Percentiles rank a stretch among this genome's conserved stretches.
Conservation (phyloP, 495 filamentous ascomycete species). For the Cetradonia linearis region DNA sequence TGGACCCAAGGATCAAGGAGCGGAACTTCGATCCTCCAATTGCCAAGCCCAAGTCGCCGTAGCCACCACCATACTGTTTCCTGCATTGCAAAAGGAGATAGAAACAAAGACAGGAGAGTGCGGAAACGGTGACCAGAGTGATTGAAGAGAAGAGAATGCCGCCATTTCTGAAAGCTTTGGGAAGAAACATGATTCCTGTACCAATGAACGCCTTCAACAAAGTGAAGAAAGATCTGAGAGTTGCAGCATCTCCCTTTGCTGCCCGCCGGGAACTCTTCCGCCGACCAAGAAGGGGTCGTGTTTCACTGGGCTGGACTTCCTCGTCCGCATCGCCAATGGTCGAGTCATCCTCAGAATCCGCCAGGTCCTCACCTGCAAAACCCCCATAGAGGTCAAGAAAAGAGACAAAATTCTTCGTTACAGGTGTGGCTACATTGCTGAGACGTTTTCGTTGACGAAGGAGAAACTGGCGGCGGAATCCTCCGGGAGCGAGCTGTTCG, state of each 20-base stretch:
- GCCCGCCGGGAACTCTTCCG: constrained; percentile 36
- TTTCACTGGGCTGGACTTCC: constrained; percentile 31
- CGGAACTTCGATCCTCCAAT: constrained; percentile 44
- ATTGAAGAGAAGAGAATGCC: constrained; percentile 56
- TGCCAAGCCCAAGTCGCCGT: constrained; percentile 50
- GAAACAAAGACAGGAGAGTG: constrained; percentile 50
- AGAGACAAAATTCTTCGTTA: constrained; percentile 56
- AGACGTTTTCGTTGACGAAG: constrained; percentile 39
- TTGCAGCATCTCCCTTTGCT: constrained; percentile 45
- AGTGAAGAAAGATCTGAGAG: constrained; percentile 56
- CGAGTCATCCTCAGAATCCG: constrained; percentile 52
- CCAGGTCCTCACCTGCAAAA: constrained; percentile 63
- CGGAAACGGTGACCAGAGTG: constrained; percentile 45
- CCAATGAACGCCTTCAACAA: constrained; percentile 56
- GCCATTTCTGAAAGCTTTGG: constrained; percentile 57
- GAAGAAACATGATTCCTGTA: constrained; percentile 59
- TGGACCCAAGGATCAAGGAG: constrained; percentile 45
- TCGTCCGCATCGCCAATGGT: constrained; percentile 34
- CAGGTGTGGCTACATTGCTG: constrained; percentile 36
- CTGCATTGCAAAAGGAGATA: constrained; percentile 51
- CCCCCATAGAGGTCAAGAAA: constrained; percentile 61
- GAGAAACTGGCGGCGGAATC: constrained; percentile 51
- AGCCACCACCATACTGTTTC: constrained; percentile 43
- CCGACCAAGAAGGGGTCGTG: constrained; percentile 45
- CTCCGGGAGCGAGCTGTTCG: constrained; percentile 47